Conservation (phyloP, 2,329 filamentous ascomycete species). For the Eurotiales sp. region DNA sequence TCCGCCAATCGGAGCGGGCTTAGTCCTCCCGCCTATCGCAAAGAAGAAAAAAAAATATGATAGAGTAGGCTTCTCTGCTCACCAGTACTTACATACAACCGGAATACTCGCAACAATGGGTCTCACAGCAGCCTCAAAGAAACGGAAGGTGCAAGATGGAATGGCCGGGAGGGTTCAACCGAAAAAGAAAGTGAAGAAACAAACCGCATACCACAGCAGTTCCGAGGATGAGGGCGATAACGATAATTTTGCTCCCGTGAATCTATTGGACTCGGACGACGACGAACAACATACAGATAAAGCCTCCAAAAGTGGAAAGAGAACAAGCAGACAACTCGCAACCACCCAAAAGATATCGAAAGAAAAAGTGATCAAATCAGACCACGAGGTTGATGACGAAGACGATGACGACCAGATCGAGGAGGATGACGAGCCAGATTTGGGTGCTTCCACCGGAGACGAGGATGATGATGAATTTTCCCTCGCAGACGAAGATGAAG, state of each 20-base stretch:
- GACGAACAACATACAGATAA: conserved; percentile 27
- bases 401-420: conserved; percentile 32
- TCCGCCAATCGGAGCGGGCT: conserved; percentile 30
- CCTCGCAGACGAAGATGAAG: conserved; percentile 30
- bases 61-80: conserved; percentile 11
- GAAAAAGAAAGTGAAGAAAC: conserved; percentile 60
- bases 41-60: conserved; percentile 17
- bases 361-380: conserved; percentile 17
- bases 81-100: background rate
- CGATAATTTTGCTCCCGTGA: conserved; percentile 48
- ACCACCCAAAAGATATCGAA: conserved; percentile 12
- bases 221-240: conserved; percentile 50
- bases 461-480: conserved; percentile 15
- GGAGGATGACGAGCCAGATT: conserved; percentile 37
- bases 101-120: conserved; percentile 29
- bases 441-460: conserved; percentile 27
- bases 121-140: conserved; percentile 40
- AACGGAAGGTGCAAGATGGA: conserved; percentile 59
- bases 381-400: too few species aligned
- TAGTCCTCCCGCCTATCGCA: conserved; percentile 16
- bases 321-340: conserved; percentile 3
- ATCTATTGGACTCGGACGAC: conserved; percentile 47
- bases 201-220: conserved; percentile 60
- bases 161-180: conserved; percentile 52
- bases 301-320: conserved; percentile 3